Evolutionary conservation across 73 alveolate species (phyloP), one percentile per base, ranked within the genome.

Genomic region (Paramecium primaurelia): DNA sequence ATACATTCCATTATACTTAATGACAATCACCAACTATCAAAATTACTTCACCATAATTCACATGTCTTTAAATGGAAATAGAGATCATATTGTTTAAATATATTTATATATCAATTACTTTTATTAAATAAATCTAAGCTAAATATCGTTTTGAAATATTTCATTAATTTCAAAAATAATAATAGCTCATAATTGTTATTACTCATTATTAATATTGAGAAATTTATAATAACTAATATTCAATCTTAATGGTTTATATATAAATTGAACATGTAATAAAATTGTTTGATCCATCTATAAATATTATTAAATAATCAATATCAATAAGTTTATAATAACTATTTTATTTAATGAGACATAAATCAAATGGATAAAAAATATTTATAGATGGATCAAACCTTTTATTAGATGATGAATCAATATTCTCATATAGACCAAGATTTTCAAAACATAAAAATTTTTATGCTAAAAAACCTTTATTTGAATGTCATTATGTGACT

Each of bases 21-120:
- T 54, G 69, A 73, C 87, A 73, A 38, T 73, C 87, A 1, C 91
- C 58, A 34, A 80, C 91, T 2, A 80, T 28, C 58, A 80, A 49
- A 20, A 80, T 40, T 11, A 80, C 77, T 10, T 80, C 91, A 1
- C 91, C 91, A 47, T 12, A 80, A 49, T 80, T 80, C 47, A 80
- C 91, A 12, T 80, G 91, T 64, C 58, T 80, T 6, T 42, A 26
- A 25, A 80, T 18, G 71, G 47, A 26, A 20, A 80, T 80, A 25
- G 71, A 22, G 47, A 51, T 26, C 91, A 80, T 80, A 49, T 49
- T 49, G 69, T 54, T 54, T 18, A 2, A 54, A n/a, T 4, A 54
- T 54, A 54, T 54, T 54, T 18, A n/a, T 54, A n/a, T 54, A 54
- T 54, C 69, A 54, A 54, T 54, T 54, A 54, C 69, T 54, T 73